Evolutionary conservation across 139 green algal species (phyloP).

Genomic region (Mesostigma viride): DNA sequence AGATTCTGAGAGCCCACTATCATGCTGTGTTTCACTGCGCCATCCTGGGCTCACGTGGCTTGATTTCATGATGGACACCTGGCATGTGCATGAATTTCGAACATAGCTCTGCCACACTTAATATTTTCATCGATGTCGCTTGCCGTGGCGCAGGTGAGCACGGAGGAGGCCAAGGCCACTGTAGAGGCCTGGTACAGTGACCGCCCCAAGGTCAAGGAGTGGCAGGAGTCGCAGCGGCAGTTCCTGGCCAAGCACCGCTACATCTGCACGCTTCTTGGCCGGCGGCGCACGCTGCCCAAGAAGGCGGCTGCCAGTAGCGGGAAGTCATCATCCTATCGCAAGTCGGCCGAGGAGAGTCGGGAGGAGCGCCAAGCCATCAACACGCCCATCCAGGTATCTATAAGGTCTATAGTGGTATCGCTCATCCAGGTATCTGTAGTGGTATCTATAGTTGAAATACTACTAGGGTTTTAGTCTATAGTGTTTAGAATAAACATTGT

Average conservation of each 20-base stretch:
- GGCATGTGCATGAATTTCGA: too few relatives aligned
- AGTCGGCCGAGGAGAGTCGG: too few relatives aligned
- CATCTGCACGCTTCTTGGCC: slow-evolving; percentile 65
- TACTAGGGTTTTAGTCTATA: not conserved
- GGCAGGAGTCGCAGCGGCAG: slow-evolving; percentile 54
- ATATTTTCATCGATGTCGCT: too few relatives aligned
- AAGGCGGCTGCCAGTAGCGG: too few relatives aligned
- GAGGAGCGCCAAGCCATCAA: slow-evolving; percentile 86
- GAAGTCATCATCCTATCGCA: too few relatives aligned
- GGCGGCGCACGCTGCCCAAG: slow-evolving; percentile 63
- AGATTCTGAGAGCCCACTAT: too few relatives aligned
- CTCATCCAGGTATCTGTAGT: not conserved
- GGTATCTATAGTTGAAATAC: not conserved
- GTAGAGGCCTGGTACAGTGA: slow-evolving; percentile 72
- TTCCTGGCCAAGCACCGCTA: slow-evolving; percentile 31
- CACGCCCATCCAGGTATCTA: slow-evolving; percentile 66
- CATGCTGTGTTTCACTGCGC: too few relatives aligned
- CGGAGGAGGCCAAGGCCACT: slow-evolving; percentile 77
- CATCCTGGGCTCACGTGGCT: too few relatives aligned
- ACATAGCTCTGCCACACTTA: too few relatives aligned
- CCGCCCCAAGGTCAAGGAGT: slow-evolving; percentile 49
- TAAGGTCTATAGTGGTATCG: not conserved
- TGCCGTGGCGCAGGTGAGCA: not conserved
- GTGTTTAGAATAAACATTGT: not conserved
- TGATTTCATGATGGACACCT: too few relatives aligned